phyloP scores from a whole-genome alignment of 2,329 filamentous ascomycete genomes.

The Calonectria pauciramosa region DNA sequence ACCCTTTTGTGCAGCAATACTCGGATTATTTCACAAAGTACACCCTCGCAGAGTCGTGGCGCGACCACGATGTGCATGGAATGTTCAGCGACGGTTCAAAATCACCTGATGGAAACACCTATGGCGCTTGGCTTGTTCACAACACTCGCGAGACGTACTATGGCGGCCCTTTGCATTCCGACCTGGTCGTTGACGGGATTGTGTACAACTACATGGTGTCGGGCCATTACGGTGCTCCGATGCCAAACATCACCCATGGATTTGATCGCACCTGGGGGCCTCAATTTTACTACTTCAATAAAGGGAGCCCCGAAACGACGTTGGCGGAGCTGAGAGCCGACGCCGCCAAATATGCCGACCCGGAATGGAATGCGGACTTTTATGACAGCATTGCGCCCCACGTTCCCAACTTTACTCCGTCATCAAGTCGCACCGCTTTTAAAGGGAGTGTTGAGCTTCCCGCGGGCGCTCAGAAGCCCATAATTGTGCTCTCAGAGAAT shows the following conservation, averaged over 20 bases:
- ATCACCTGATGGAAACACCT: conserved; percentile 65
- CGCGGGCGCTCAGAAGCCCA: conserved; percentile 60
- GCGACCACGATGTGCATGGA: conserved; percentile 70
- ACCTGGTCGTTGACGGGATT: conserved; percentile 74
- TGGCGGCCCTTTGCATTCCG: conserved; percentile 72
- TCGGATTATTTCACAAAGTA: conserved; percentile 77
- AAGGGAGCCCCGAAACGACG: conserved; percentile 59
- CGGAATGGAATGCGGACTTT: conserved; percentile 70
- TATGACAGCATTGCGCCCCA: conserved; percentile 73
- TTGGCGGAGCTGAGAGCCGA: conserved; percentile 65
- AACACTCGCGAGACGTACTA: conserved; percentile 75
- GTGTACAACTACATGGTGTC: conserved; percentile 75
- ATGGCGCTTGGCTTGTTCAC: conserved; percentile 74
- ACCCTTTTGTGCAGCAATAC: conserved; percentile 68
- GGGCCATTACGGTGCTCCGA: conserved; percentile 71
- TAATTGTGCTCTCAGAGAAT: conserved; percentile 65
- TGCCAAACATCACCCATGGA: conserved; percentile 73
- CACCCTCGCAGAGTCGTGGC: conserved; percentile 71
- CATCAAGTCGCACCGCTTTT: conserved; percentile 63
- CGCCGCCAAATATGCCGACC: conserved; percentile 64
- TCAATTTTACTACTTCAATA: conserved; percentile 74
- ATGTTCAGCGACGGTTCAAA: conserved; percentile 55
- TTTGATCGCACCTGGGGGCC: conserved; percentile 77
- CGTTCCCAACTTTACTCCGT: conserved; percentile 71
- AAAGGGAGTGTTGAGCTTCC: conserved; percentile 66